Base-by-base conservation (phyloP, 2,329 filamentous ascomycete species). In the Epichloe aotearoae region DNA sequence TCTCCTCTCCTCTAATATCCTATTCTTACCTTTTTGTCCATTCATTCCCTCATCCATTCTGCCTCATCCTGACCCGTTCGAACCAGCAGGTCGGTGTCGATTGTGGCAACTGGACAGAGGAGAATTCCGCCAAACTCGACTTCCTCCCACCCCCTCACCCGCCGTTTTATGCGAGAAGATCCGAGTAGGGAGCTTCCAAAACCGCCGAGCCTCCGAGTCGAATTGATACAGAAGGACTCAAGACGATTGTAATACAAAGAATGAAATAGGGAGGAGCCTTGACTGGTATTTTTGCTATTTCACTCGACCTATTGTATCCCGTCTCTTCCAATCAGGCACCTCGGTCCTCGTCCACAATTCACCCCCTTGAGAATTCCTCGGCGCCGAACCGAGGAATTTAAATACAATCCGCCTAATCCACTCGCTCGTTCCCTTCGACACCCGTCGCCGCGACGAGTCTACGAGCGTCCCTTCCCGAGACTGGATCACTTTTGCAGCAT, bases 21-120 rank as follows among this genome's bases (percentile, higher is more conserved):
- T 75, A 68, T 69, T 75, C 73, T 70, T 71, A 73, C 73, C 65
- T 72, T 73, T 73, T 70, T 57, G 69, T 72, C 72, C 72, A 76
- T 72, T 76, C 73, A 70, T 77, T 77, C 70, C 68, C 70, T 73
- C 70, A 69, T 69, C 68, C 69, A 64, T 69, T 66, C 66, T 66
- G 65, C 65, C 68, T 71, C 68, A 70, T 75, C 73, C 70, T 68
- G 66, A 66, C 66, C 61, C 59, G 61, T 61, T 59, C 56, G 46
- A 46, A 43, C 58, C 58, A 60, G 59, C 61, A 65, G 66, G 65
- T 64, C 61, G 56, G 61, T 59, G 59, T 60, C 58, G 57, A 56
- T 56, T 64, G 52, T 55, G 57, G 54, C 53, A 52, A 54, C 49
- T 64, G 62, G 61, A 60, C 59, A 55, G 65, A 66, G 64, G 63